phyloP scores from a whole-genome alignment of 2,329 filamentous ascomycete genomes.

The Hymenoscyphus albidus region DNA sequence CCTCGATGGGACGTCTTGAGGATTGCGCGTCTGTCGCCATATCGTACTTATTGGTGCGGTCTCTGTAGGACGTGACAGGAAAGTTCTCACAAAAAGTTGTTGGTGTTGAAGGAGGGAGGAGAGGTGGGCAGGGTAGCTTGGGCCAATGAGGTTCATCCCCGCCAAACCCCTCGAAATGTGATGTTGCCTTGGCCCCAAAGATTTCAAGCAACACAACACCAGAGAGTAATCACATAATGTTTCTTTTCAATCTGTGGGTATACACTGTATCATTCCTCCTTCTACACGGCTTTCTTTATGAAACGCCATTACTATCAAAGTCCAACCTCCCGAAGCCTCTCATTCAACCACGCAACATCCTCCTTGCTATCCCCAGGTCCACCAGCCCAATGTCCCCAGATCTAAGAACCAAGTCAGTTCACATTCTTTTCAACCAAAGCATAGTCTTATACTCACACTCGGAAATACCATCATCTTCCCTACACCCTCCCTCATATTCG shows the following conservation, averaged over 20 bases:
- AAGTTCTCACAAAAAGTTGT: neutral
- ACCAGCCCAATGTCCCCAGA: conserved; percentile 65
- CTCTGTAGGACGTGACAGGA: neutral
- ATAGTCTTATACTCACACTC: conserved; percentile 30
- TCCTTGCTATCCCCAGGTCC: conserved; percentile 68
- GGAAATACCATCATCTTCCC: conserved; percentile 52
- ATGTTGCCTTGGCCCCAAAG: neutral
- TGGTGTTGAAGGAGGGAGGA: neutral
- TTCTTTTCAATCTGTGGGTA: no score
- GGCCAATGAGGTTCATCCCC: neutral
- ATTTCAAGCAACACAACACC: neutral
- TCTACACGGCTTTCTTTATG: neutral
- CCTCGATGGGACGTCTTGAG: conserved; percentile 35
- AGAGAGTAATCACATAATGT: neutral
- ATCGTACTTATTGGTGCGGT: conserved; percentile 1
- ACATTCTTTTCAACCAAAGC: neutral
- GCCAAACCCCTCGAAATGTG: no score
- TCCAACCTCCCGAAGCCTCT: conserved; percentile 34
- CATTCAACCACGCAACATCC: conserved; percentile 69
- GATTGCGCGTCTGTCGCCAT: conserved; percentile 15
- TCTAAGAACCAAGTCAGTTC: conserved; percentile 24
- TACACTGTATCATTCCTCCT: neutral
- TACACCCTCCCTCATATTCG: conserved; percentile 55
- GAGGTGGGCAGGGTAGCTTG: neutral
- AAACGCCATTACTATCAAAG: conserved; percentile 8